phyloP scores from a whole-genome alignment of 208 protist genomes.

The Wallacemonas sp. region DNA sequence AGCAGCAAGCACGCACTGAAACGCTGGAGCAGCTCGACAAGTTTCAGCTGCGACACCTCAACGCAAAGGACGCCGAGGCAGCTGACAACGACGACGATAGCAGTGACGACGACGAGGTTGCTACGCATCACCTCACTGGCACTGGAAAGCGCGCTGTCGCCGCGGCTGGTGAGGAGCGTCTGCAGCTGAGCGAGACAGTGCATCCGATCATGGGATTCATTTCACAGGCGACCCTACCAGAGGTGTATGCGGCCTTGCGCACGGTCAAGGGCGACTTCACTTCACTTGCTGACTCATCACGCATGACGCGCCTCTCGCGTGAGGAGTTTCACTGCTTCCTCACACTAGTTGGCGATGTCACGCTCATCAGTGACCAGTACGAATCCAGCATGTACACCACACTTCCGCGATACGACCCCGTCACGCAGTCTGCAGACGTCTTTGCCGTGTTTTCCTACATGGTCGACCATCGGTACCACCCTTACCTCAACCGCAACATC shows the following conservation, averaged over 20 bases:
- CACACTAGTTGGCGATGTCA: conserved; percentile 20
- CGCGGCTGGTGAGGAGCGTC: not conserved
- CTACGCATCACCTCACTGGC: conserved; percentile 9
- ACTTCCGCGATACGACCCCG: conserved; percentile 28
- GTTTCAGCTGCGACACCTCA: conserved; percentile 41
- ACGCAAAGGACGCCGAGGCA: conserved; percentile 2
- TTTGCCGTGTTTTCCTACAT: conserved; percentile 57
- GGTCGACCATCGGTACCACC: conserved; percentile 62
- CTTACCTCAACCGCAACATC: conserved; percentile 55
- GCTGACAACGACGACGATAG: conserved; percentile 12
- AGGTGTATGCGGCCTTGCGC: conserved; percentile 46
- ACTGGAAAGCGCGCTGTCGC: conserved; percentile 2
- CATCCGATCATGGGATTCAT: conserved; percentile 72
- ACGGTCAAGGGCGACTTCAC: conserved; percentile 24
- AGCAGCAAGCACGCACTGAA: conserved; percentile 17
- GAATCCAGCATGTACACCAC: conserved; percentile 37
- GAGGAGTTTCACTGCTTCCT: conserved; percentile 41
- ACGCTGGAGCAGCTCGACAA: conserved; percentile 30
- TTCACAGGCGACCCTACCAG: conserved; percentile 41
- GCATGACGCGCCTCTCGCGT: conserved; percentile 1
- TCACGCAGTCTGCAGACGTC: conserved; percentile 25
- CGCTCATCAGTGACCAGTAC: conserved; percentile 54
- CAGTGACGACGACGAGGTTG: conserved; percentile 16
- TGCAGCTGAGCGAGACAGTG: conserved; percentile 18
- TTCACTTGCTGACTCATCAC: conserved; percentile 1